Evolutionary conservation across 2,329 filamentous ascomycete species (phyloP), one percentile per base, ranked within the genome.

Genomic region (Madurella mycetomatis): DNA sequence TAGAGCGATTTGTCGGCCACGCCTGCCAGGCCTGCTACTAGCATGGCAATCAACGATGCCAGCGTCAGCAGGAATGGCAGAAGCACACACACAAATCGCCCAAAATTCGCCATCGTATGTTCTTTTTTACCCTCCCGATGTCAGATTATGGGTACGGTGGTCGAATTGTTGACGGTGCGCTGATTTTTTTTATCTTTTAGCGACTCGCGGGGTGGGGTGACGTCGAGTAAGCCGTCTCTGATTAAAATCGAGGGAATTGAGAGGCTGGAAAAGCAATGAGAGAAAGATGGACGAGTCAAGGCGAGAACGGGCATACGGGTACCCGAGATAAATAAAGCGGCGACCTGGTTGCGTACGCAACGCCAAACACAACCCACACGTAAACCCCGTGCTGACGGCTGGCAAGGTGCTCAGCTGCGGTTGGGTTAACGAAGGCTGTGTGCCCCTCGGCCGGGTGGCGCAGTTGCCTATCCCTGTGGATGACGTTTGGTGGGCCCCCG

Each of bases 41-140:
- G 72, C 60, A 86, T 72, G 63, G 87, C 87, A 65, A 94, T 74
- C 65, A 96, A 77, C 55, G 88, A 86, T 60, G 81, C 87, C 64
- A 94, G 74, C 17, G 90, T 92, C 66, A 96, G 81, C 60, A 83
- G 77, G 73, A 96, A 91, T 57, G 92, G 92, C 76, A 91, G 77
- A 73, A 88, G 82, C 73, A 97, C 94, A 74, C 91, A 96, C 70
- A 88, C 76, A 65, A 92, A 83, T 67, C 92, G 84, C 63, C 90
- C 92, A 67, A 82, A 78, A 60, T 69, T 69, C 53, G 60, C 60
- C 67, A 66, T 67, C 53, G 56, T 67, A 51, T 54, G 34, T 48
- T 45, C 31, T 19, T 17, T 12, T 34, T n/a, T n/a, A n/a, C 41
- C 41, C 16, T 25, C 43, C 39, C 11, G 40, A 25, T 25, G 41